Evolutionary conservation across 2,329 filamentous ascomycete genomes (phyloP).

Genomic region (Aschersonia sp.): DNA sequence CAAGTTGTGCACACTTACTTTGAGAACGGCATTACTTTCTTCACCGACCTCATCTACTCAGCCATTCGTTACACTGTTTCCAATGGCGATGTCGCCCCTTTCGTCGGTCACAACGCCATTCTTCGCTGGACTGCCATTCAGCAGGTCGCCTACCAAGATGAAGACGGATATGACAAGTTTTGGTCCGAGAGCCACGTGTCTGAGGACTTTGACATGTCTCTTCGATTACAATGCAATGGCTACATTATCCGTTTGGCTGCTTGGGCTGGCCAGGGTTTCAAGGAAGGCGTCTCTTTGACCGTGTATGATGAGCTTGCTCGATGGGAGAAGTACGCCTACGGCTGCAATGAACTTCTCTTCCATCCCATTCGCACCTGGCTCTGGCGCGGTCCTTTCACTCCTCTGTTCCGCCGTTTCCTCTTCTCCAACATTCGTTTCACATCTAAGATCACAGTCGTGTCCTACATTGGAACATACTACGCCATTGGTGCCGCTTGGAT

Average conservation of each 20-base stretch:
- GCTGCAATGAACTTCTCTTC: conserved; percentile 72
- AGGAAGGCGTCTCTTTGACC: conserved; percentile 71
- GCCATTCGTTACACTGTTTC: conserved; percentile 66
- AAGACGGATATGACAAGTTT: conserved; percentile 62
- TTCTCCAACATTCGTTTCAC: conserved; percentile 59
- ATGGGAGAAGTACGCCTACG: conserved; percentile 81
- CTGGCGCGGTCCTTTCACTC: conserved; percentile 61
- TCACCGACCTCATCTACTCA: conserved; percentile 61
- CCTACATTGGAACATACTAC: conserved; percentile 70
- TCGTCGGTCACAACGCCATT: conserved; percentile 69
- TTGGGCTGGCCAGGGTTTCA: conserved; percentile 64
- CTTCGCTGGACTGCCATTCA: conserved; percentile 64
- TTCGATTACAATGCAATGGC: conserved; percentile 56
- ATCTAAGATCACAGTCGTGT: conserved; percentile 61
- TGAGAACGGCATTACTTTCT: conserved; percentile 56
- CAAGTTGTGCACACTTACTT: conserved; percentile 63
- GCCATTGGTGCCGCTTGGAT: conserved; percentile 65
- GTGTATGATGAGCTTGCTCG: conserved; percentile 74
- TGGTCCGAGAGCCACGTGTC: conserved; percentile 72
- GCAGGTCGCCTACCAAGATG: conserved; percentile 54
- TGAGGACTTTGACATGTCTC: conserved; percentile 71
- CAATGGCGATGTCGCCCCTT: conserved; percentile 63
- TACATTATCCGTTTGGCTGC: conserved; percentile 61
- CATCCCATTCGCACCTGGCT: conserved; percentile 62
- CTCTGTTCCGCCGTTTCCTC: conserved; percentile 61